phyloP scores from a whole-genome alignment of 768 basidiomycete species.

The Hydnum rufescens region DNA sequence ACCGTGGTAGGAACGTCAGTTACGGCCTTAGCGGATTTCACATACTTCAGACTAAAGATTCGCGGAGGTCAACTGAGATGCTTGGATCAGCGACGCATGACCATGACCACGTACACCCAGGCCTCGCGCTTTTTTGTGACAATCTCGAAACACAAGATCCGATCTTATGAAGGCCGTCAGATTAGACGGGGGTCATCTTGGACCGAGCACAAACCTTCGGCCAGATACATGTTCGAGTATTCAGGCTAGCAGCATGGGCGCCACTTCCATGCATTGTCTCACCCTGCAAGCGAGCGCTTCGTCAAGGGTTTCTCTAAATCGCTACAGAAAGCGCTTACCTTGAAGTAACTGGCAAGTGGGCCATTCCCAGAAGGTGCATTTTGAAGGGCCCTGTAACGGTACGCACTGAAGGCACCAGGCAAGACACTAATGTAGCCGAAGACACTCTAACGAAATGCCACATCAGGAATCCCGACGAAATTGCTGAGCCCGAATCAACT shows the following conservation, averaged over 20 bases:
- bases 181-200: background rate
- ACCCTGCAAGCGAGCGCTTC: conserved; percentile 57
- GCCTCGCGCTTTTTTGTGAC: conserved; percentile 74
- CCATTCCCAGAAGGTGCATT: conserved; percentile 23
- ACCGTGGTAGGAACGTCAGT: conserved; percentile 87
- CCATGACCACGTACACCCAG: conserved; percentile 41
- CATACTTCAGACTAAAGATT: conserved; percentile 53
- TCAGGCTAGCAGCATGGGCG: conserved; percentile 42
- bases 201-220: conserved; percentile 41
- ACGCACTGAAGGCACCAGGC: conserved; percentile 24
- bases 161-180: conserved; percentile 7
- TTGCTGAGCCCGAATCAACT: conserved; percentile 11
- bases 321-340: conserved; percentile 11
- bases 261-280: conserved; percentile 39
- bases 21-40: conserved; percentile 83
- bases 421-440: conserved; percentile 24
- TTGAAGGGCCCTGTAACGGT: conserved; percentile 18
- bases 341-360: conserved; percentile 25
- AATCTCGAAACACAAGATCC: conserved; percentile 80
- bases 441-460: conserved; percentile 6
- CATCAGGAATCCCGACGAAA: background rate
- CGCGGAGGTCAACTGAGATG: conserved; percentile 3
- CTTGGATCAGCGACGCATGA: background rate
- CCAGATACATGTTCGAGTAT: conserved; percentile 62
- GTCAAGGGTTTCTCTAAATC: background rate